phyloP scores from a whole-genome alignment of 2,329 filamentous ascomycete genomes.

The Colletotrichum plurivorum region DNA sequence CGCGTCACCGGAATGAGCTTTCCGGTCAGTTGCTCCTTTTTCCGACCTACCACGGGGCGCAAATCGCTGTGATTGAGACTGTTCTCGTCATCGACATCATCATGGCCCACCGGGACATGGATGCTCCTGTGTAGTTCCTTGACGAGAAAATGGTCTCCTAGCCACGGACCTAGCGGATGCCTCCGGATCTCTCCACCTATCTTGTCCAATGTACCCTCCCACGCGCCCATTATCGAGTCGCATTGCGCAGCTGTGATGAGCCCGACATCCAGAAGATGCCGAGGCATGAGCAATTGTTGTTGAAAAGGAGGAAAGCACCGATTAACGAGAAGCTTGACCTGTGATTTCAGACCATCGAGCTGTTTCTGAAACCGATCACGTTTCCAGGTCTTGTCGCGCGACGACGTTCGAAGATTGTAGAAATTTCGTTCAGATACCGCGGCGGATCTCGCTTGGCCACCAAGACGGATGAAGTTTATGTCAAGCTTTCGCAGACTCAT shows the following conservation, averaged over 20 bases:
- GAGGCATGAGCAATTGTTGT: constrained; percentile 16
- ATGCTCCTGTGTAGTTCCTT: constrained; percentile 8
- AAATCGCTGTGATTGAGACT: not conserved
- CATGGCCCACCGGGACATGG: not conserved
- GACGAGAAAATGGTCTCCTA: constrained; percentile 12
- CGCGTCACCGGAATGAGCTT: constrained; percentile 52
- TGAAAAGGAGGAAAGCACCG: constrained; percentile 15
- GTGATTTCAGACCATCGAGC: constrained; percentile 17
- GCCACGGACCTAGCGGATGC: constrained; percentile 13
- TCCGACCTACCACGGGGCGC: not conserved
- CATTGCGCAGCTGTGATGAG: constrained; percentile 24
- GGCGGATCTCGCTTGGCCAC: constrained; percentile 77
- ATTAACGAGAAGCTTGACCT: constrained; percentile 12
- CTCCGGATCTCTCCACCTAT: not conserved
- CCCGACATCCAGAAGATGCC: constrained; percentile 17
- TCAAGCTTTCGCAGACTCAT: constrained; percentile 66
- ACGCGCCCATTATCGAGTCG: constrained; percentile 32
- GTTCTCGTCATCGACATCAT: not conserved
- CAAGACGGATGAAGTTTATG: constrained; percentile 73
- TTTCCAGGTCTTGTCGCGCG: constrained; percentile 10
- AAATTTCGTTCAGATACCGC: constrained; percentile 77
- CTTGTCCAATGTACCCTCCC: not conserved
- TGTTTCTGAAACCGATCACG: constrained; percentile 13
- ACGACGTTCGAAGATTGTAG: constrained; percentile 68
- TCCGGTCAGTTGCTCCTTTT: constrained; percentile 68